Evolutionary conservation across 2,329 filamentous ascomycete genomes (phyloP), one percentile per base, ranked within the genome.

Genomic region (Periglandula ipomoeae): DNA sequence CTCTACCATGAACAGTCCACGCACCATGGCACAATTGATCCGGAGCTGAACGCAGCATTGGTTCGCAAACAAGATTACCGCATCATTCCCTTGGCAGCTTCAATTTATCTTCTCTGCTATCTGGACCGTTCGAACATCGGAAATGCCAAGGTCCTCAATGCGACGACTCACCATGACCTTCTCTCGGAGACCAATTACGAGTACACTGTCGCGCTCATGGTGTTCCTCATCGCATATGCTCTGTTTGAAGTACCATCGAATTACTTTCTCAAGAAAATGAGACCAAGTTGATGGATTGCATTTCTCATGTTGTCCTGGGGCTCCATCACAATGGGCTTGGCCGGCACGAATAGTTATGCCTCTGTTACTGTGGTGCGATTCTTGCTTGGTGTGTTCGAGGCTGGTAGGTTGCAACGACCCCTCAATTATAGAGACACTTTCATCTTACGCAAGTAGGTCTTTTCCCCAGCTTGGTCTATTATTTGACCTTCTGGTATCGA

Each of bases 401-500:
- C 83, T 5, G 49, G 48, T 44, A 17, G 30, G 44, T 35, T 17
- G 9, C n/a, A 13, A 40, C 20, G 37, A 4, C 37, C 20, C 41
- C n/a, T 17, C 17, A 26, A n/a, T 7, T 5, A 77, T 84, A 37
- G 85, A 89, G 65, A 11, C n/a, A n/a, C 13, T n/a, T 11, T 7
- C 30, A 15, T 4, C 30, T 10, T 84, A n/a, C n/a, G n/a, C n/a
- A n/a, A n/a, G n/a, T 82, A 10, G 49, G 49, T 19, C 65, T 88
- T 1, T 87, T 87, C 52, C 64, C 64, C 0, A 63, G 64, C 0
- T 65, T 87, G 55, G 76, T 80, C 0, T 69, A 81, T 63, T 87
- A 87, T 56, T 68, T 89, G 43, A 88, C 85, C 0, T 79, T 87
- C 52, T 89, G 86, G 74, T 89, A 89, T 63, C 81, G 76, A 40